Percentiles rank a stretch among this genome's conserved stretches.
These are phyloP conservation scores for Candida morakotiae DNA, from an alignment of 805 yeast species.

Conservation along the genomic window DNA sequence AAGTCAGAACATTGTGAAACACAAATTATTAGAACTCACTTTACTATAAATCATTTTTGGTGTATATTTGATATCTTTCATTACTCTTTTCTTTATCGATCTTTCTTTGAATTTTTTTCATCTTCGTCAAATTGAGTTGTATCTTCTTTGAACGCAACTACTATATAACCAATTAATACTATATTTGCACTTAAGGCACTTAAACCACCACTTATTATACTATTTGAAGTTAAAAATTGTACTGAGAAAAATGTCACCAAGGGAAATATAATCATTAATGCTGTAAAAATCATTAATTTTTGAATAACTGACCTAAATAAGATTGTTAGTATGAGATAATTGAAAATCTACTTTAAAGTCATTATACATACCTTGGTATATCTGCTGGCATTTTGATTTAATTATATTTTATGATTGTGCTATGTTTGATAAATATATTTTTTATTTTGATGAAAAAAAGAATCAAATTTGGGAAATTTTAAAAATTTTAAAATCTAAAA, in stretches of 20 bases:
- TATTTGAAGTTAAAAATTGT: slow-evolving; percentile 46
- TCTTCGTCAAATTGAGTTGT: slow-evolving; percentile 25
- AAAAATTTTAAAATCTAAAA: too few relatives aligned
- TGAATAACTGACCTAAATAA: slow-evolving; percentile 53
- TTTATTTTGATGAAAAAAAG: too few relatives aligned
- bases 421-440: too few relatives aligned
- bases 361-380: slow-evolving; percentile 36
- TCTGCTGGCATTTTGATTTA: slow-evolving; percentile 22
- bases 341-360: too few relatives aligned
- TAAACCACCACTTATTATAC: slow-evolving; percentile 72
- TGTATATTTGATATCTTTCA: too few relatives aligned
- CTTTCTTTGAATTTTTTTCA: slow-evolving; percentile 12
- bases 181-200: slow-evolving; percentile 75
- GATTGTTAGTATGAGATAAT: slow-evolving; percentile 9
- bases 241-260: slow-evolving; percentile 55
- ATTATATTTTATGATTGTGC: neutral
- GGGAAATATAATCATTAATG: slow-evolving; percentile 70
- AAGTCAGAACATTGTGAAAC: too few relatives aligned
- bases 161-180: slow-evolving; percentile 68
- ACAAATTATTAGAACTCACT: too few relatives aligned
- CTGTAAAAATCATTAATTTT: slow-evolving; percentile 71
- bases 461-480: too few relatives aligned
- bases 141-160: slow-evolving; percentile 72
- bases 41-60: too few relatives aligned
- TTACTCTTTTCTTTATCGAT: too few relatives aligned